phyloP scores from a whole-genome alignment of 1,284 basidiomycete genomes.

The Marasmius oreades region DNA sequence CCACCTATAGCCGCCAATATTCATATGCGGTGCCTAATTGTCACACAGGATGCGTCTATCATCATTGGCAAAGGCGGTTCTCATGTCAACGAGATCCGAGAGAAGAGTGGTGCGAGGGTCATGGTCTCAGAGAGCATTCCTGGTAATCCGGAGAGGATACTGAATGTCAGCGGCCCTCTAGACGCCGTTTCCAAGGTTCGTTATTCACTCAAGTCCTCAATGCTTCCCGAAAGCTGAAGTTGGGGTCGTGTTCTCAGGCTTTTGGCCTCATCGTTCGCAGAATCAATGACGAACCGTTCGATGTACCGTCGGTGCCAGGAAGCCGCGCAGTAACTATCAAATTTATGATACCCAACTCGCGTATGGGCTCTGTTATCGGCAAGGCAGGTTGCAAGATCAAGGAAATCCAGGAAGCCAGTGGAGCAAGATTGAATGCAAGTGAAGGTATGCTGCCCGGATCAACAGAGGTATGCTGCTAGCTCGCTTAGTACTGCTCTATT shows the following conservation, averaged over 20 bases:
- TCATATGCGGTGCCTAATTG: conserved; percentile 94
- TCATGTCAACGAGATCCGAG: conserved; percentile 98
- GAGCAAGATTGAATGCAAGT: conserved; percentile 92
- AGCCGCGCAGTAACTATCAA: conserved; percentile 98
- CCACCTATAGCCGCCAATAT: conserved; percentile 69
- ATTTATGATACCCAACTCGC: conserved; percentile 98
- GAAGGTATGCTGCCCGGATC: conserved; percentile 98
- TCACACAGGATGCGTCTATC: conserved; percentile 98
- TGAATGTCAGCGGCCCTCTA: conserved; percentile 95
- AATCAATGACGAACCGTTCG: conserved; percentile 99
- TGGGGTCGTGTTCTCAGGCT: conserved; percentile 71
- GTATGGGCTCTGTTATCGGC: conserved; percentile 99
- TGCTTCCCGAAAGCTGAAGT: conserved; percentile 12
- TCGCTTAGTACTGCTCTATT: conserved; percentile 13
- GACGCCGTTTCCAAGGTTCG: conserved; percentile 96
- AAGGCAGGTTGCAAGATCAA: conserved; percentile 98
- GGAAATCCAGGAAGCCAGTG: conserved; percentile 99
- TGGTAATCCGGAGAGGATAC: conserved; percentile 96
- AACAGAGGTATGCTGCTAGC: conserved; percentile 73
- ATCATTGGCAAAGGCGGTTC: conserved; percentile 97
- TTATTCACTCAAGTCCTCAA: conserved; percentile 12
- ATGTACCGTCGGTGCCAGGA: conserved; percentile 95
- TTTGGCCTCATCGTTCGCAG: conserved; percentile 98
- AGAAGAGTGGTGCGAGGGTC: conserved; percentile 94
- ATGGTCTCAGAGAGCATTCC: conserved; percentile 96